phyloP scores from a whole-genome alignment of 148 eudicot genomes.

The Rhododendron kiyosumense region DNA sequence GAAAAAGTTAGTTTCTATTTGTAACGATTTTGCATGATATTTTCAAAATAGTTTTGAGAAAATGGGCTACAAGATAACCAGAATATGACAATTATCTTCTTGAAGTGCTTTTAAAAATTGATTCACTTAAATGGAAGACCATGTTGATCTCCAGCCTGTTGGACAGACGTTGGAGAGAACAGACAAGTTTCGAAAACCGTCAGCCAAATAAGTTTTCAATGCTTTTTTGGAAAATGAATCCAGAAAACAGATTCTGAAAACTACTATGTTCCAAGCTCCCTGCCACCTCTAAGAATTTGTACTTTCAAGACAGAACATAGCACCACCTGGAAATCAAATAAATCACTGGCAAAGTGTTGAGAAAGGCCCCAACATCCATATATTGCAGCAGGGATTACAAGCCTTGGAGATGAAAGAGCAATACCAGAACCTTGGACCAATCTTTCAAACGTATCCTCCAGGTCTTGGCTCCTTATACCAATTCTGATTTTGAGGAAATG shows the following conservation, averaged over 20 bases:
- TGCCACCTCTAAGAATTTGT: background rate
- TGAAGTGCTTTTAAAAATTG: background rate
- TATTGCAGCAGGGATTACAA: slow-evolving; percentile 82
- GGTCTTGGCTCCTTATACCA: slow-evolving; percentile 83
- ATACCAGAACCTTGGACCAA: slow-evolving; percentile 62
- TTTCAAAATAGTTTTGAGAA: background rate
- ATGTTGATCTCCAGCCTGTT: no score
- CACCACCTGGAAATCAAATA: slow-evolving; percentile 79
- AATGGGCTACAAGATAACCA: background rate
- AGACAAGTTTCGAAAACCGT: background rate
- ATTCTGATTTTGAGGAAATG: slow-evolving; percentile 40
- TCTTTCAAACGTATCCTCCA: slow-evolving; percentile 58
- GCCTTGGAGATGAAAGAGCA: slow-evolving; percentile 92
- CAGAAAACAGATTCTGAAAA: background rate
- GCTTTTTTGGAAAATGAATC: background rate
- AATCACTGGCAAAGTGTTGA: slow-evolving; percentile 51
- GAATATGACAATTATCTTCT: background rate
- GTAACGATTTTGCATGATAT: background rate
- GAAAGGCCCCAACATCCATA: slow-evolving; percentile 82
- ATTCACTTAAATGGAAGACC: background rate
- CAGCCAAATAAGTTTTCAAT: background rate
- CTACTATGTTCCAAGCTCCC: background rate
- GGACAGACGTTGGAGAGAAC: no score
- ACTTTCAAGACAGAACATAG: background rate
- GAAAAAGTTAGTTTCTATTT: background rate